These are phyloP conservation scores for Dillenia turbinata DNA, from an alignment of 164 flowering plant genomes.

Conservation along the genomic window DNA sequence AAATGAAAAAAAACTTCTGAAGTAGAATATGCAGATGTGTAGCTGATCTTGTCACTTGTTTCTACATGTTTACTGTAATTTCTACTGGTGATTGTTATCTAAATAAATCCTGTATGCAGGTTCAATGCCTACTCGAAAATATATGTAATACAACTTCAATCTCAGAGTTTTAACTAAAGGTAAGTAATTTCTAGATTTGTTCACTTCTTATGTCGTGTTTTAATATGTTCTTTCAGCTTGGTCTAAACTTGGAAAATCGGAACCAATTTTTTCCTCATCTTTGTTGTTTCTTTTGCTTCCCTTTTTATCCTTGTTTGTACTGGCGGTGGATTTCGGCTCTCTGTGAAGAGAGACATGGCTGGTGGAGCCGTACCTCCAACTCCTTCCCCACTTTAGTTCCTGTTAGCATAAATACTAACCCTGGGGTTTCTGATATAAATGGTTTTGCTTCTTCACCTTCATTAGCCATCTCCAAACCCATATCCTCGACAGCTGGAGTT, in stretches of 20 bases:
- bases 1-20: too few relatives aligned
- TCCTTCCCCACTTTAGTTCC: constrained; percentile 29
- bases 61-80: background rate
- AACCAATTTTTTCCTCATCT: constrained; percentile 2
- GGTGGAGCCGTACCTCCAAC: constrained; percentile 25
- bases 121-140: constrained; percentile 53
- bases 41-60: background rate
- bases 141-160: constrained; percentile 73
- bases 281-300: background rate
- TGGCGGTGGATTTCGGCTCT: constrained; percentile 66
- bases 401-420: constrained; percentile 15
- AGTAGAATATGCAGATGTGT: too few relatives aligned
- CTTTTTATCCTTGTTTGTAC: constrained; percentile 6
- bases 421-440: constrained; percentile 34
- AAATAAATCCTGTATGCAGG: constrained; percentile 29
- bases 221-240: background rate
- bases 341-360: constrained; percentile 46
- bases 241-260: background rate
- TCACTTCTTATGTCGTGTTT: background rate
- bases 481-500: constrained; percentile 18
- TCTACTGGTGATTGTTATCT: background rate
- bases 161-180: constrained; percentile 79
- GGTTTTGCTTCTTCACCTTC: constrained; percentile 46
- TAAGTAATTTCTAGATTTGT: constrained; percentile 19
- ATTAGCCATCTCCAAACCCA: constrained; percentile 46